These are phyloP conservation scores for Mycena filopes DNA, from an alignment of 768 basidiomycete species.

Conservation along the genomic window DNA sequence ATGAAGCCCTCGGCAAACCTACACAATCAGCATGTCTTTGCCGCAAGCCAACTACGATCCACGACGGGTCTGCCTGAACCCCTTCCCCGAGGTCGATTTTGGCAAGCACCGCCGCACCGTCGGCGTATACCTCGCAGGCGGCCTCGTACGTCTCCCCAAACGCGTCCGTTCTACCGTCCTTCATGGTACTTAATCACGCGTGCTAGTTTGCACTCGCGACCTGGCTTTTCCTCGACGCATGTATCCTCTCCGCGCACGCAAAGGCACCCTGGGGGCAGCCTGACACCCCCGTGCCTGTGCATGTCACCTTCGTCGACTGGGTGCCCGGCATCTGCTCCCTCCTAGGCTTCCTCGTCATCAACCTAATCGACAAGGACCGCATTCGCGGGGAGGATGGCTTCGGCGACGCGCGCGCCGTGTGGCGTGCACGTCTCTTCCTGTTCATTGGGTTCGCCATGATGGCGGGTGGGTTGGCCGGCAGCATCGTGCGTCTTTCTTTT, in stretches of 20 bases:
- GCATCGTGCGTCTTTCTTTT: constrained; percentile 73
- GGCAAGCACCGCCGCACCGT: constrained; percentile 83
- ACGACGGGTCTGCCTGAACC: constrained; percentile 58
- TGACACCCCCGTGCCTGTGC: constrained; percentile 68
- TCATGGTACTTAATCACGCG: too few species aligned
- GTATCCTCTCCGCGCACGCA: constrained; percentile 89
- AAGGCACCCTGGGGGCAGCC: constrained; percentile 78
- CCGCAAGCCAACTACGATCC: constrained; percentile 26
- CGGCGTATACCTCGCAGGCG: constrained; percentile 93
- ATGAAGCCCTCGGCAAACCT: not conserved
- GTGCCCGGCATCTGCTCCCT: constrained; percentile 94
- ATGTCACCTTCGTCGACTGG: constrained; percentile 96
- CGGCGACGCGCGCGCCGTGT: constrained; percentile 86
- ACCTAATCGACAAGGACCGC: constrained; percentile 94
- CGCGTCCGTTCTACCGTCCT: not conserved
- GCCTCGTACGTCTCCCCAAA: constrained; percentile 70
- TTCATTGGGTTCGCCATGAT: constrained; percentile 97
- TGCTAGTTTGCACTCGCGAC: constrained; percentile 90
- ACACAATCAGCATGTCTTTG: constrained; percentile 12
- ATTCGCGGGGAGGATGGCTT: constrained; percentile 83
- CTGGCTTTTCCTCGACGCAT: constrained; percentile 96
- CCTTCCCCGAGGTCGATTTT: constrained; percentile 80
- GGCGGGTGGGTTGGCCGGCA: constrained; percentile 98
- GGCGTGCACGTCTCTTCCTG: constrained; percentile 89
- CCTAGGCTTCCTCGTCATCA: constrained; percentile 91